Percentiles rank a stretch among this genome's conserved stretches.
Evolutionary conservation across 2,329 filamentous ascomycete genomes (phyloP).

Genomic region (Pseudocercospora fijiensis): DNA sequence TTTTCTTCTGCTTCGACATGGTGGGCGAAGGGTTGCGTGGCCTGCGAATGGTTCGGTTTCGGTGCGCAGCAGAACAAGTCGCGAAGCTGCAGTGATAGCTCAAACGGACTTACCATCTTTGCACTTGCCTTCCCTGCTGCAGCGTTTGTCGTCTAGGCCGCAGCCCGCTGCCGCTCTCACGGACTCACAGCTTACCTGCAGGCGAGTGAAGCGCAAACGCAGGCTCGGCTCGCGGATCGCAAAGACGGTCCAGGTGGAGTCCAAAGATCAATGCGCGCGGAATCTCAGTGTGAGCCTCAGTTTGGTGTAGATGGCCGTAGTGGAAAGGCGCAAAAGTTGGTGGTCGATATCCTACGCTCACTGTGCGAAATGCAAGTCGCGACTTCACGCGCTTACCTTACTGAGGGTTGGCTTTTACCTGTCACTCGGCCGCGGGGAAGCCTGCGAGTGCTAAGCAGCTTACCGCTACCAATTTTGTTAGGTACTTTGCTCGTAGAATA

Average conservation of each 20-base stretch:
- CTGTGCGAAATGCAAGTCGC: neutral
- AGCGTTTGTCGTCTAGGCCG: neutral
- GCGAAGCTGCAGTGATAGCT: neutral
- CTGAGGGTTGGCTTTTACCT: too few relatives aligned
- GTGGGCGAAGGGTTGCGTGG: neutral
- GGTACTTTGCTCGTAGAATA: too few relatives aligned
- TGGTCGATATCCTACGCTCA: neutral
- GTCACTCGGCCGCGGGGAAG: too few relatives aligned
- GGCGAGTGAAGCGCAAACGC: neutral
- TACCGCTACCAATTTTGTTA: too few relatives aligned
- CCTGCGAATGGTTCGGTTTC: neutral
- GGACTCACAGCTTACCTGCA: neutral
- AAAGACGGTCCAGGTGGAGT: neutral
- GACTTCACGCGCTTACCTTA: neutral
- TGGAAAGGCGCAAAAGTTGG: neutral
- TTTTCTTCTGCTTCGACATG: neutral
- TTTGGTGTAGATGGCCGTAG: neutral
- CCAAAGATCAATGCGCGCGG: neutral
- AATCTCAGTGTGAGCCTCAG: neutral
- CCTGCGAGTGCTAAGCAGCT: too few relatives aligned
- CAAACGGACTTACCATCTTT: neutral
- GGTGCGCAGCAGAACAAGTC: neutral
- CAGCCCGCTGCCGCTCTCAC: neutral
- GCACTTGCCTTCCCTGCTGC: neutral
- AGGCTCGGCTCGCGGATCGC: neutral